Evolutionary conservation across 2,329 filamentous ascomycete species (phyloP).

Genomic region (Paecilomyces sp.): DNA sequence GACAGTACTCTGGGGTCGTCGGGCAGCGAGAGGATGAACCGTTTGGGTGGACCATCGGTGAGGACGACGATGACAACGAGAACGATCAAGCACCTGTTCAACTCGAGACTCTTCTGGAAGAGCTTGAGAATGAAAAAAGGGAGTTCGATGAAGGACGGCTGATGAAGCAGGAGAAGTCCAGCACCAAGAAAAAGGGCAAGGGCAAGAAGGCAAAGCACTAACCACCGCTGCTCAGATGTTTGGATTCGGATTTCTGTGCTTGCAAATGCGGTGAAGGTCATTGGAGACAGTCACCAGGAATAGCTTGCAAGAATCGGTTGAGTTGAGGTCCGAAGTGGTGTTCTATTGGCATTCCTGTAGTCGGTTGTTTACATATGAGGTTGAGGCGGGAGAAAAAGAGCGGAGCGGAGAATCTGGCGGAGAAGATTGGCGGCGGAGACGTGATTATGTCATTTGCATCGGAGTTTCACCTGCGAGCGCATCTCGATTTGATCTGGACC

Average conservation of each 20-base stretch:
- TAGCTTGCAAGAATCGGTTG: background rate
- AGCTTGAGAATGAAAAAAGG: background rate
- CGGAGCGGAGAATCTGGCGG: background rate
- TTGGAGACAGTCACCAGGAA: background rate
- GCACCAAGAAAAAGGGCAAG: background rate
- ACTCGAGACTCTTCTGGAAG: background rate
- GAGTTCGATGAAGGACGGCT: background rate
- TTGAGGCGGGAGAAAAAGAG: background rate
- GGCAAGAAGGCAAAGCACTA: background rate
- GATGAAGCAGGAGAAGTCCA: conserved; percentile 2
- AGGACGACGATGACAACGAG: background rate
- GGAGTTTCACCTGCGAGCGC: background rate
- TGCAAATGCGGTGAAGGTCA: background rate
- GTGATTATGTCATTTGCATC: background rate
- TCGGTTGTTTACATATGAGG: background rate
- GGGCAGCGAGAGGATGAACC: background rate
- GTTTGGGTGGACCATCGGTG: background rate
- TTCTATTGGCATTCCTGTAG: background rate
- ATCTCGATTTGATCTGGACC: background rate
- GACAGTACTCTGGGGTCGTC: background rate
- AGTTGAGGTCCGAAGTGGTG: background rate
- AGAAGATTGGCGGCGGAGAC: background rate
- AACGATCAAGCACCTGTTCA: background rate
- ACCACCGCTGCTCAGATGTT: background rate
- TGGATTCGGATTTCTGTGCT: background rate